Base-by-base conservation (phyloP, 108 stramenopile genomes). In the Fistulifera pelliculosa region DNA sequence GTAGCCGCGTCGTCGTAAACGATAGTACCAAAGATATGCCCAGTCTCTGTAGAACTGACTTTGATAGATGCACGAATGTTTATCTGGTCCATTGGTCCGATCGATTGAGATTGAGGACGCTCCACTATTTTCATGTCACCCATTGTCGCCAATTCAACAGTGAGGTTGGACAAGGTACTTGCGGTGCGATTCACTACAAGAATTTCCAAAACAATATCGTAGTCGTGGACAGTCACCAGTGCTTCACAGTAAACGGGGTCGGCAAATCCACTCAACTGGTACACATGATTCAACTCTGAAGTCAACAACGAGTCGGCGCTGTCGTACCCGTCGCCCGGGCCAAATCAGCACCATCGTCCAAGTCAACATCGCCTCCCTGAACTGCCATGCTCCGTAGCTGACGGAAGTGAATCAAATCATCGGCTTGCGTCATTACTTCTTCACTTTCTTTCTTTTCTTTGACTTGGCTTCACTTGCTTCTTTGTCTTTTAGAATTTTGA, bases 191-290 rank as follows among this genome's bases (percentile, higher is more conserved):
- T 98, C 64, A 98, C 94, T 52, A 98, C 76, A 41, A 98, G 72
- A 56, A 99, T 96, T 54, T 98, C 96, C 56, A 99, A 74, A 27
- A 95, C 74, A 63, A 99, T 98, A 70, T 99, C 99, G 72, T 99
- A 99, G 60, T 98, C 99, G 56, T 96, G 97, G 17, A 99, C 97
- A 48, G 95, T 95, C 17, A 99, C 94, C 44, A 79, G 74, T 2
- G 99, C 97, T 76, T 99, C 99, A 14, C 94, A 96, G 53, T 99
- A 99, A 31, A 99, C 96, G 2, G 99, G 96, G 77, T 99, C 99
- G 11, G 95, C 89, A 66, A 96, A 96, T 27, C 97, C 97, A 58
- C 85, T 94, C 19, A 99, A 80, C 64, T 96, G 99, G 64, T 98
- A 94, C 26, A 97, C 89, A 64, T 96, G 95, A 47, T 72, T 74